phyloP scores from a whole-genome alignment of 2,329 filamentous ascomycete genomes.

The Neonectria faginata region DNA sequence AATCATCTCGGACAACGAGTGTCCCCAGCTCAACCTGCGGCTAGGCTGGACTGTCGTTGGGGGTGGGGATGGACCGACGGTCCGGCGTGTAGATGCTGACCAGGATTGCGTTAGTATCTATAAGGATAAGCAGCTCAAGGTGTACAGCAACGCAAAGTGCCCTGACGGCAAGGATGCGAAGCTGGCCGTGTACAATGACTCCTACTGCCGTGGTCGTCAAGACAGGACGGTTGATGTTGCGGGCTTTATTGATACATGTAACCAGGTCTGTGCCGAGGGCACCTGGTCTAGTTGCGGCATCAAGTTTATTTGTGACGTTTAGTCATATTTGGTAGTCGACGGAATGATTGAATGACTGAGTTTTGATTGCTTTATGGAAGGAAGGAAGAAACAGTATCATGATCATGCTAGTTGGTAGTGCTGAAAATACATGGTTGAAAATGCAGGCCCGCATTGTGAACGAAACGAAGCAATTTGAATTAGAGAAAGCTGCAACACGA shows the following conservation, averaged over 20 bases:
- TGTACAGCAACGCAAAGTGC: slow-evolving; percentile 13
- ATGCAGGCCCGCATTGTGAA: background rate
- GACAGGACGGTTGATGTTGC: background rate
- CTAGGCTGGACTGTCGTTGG: slow-evolving; percentile 10
- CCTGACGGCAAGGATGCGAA: background rate
- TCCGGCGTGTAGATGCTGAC: slow-evolving; percentile 5
- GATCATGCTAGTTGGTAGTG: background rate
- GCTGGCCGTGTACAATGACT: slow-evolving; percentile 1
- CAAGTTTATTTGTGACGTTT: slow-evolving; percentile 1
- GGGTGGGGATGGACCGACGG: background rate
- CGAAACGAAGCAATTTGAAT: background rate
- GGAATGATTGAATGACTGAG: background rate
- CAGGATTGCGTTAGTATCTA: background rate
- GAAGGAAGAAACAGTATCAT: background rate
- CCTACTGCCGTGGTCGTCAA: background rate
- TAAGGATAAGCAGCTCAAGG: background rate
- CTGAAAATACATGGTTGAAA: background rate
- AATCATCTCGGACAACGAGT: background rate
- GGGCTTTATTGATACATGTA: background rate
- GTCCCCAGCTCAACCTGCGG: slow-evolving; percentile 3
- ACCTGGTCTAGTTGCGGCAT: background rate
- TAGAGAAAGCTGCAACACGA: background rate
- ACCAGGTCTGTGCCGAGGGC: background rate
- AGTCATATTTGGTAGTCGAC: background rate
- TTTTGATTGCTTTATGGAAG: background rate